Evolutionary conservation across 2,329 filamentous ascomycete genomes (phyloP).

Genomic region (Neonectria ditissima): DNA sequence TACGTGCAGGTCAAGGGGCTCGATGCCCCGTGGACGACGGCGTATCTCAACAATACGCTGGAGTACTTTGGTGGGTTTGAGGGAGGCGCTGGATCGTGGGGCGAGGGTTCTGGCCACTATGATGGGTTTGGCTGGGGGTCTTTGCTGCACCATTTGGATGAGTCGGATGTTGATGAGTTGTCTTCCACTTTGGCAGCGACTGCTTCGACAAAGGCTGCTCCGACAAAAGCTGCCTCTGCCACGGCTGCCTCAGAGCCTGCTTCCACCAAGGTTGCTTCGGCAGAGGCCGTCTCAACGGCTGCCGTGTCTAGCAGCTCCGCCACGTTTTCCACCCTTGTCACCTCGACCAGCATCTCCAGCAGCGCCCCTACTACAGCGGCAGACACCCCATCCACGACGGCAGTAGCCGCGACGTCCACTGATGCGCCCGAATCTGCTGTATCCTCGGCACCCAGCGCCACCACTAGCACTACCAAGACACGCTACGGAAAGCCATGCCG

Average conservation of each 20-base stretch:
- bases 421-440: neutral
- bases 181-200: neutral
- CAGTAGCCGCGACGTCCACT: neutral
- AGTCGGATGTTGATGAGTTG: constrained; percentile 1
- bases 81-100: constrained; percentile 25
- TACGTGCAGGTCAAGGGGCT: constrained; percentile 32
- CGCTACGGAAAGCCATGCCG: neutral
- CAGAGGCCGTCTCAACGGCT: neutral
- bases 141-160: constrained; percentile 22
- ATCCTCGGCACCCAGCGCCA: neutral
- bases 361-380: neutral
- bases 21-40: constrained; percentile 30
- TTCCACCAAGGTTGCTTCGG: neutral
- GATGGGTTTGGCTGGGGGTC: constrained; percentile 29
- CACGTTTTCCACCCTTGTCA: neutral
- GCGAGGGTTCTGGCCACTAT: constrained; percentile 17
- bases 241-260: too few species aligned
- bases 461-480: neutral
- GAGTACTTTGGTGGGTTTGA: constrained; percentile 22
- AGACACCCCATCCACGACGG: neutral
- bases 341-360: neutral
- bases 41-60: constrained; percentile 26
- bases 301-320: neutral
- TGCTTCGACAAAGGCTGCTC: neutral
- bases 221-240: neutral